Evolutionary conservation across 2,329 filamentous ascomycete genomes (phyloP), one percentile per base, ranked within the genome.

Genomic region (Penicillium sp.): DNA sequence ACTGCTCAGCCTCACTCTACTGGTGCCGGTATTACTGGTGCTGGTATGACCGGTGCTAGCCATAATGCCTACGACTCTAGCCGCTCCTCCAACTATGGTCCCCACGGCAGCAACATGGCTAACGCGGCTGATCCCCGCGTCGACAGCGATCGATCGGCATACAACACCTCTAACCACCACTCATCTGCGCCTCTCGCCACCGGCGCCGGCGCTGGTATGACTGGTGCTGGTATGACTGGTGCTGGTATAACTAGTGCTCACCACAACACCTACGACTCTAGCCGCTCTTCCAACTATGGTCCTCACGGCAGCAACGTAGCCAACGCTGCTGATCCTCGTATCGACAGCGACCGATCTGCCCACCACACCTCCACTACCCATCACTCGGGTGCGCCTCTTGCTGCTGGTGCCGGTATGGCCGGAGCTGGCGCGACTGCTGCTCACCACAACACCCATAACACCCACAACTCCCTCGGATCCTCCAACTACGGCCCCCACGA

Each of bases 401-500:
- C 35, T 22, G n/a, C 33, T n/a, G n/a, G 33, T 16, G 33, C 33
- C 11, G 33, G 33, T 36, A 18, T 36, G 3, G 9, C 35, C 5
- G 35, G 35, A 4, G 35, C 18, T 20, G 35, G 35, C 1, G 1
- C 6, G 9, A 46, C 50, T 31, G 45, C 46, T 13, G 30, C 52
- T 33, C 20, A 22, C n/a, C n/a, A n/a, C n/a, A n/a, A n/a, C n/a
- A 27, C 22, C 31, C 42, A 31, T 20, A 56, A 51, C 46, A 35
- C 50, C 38, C 52, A 57, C 44, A 45, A 53, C 35, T 51, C 51
- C 5, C 20, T 13, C 22, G 18, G 38, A 5, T 58, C 55, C 7
- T 56, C 57, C 42, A 60, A 58, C 53, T 30, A 56, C 35, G 57
- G 55, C 14, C 55, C 57, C 27, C 55, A 58, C 5, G 44, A 42